Base-by-base conservation (phyloP, 2,329 filamentous ascomycete genomes). In the Fusarium duplospermum region DNA sequence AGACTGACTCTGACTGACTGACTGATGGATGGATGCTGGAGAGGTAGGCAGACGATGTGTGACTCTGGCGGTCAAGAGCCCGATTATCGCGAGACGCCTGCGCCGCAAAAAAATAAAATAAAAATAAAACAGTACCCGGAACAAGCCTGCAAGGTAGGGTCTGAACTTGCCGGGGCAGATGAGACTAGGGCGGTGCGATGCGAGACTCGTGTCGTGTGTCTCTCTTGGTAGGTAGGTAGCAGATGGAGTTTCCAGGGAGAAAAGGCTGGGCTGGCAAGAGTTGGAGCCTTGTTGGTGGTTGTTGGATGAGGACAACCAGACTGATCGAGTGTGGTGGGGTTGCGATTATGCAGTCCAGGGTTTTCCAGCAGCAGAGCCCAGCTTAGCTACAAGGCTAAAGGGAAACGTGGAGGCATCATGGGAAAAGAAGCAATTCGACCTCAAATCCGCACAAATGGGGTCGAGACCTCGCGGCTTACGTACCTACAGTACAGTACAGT, bases 291-390 rank as follows among this genome's bases (percentile, higher is more conserved):
- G 71, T 62, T 60, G 45, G 52, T 74, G 52, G 52, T 33, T 33
- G 50, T 27, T 63, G 62, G 66, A 62, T 54, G 61, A 62, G 36
- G 60, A 62, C 61, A 42, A 63, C 65, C 57, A 63, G 52, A 57
- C 45, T 56, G 64, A 72, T 69, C 50, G 64, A 73, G 72, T 76
- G 76, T 77, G 72, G 76, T 77, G 76, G 76, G 76, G 76, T 73
- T 68, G 50, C 56, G 65, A 69, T 68, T 69, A 77, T 76, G 76
- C 76, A 71, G 72, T 72, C 72, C 54, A 70, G 71, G 69, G 69
- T 66, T 75, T 54, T 54, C 35, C 16, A 76, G 35, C 57, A 71
- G 57, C 67, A 66, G 61, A 66, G 61, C 57, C 42, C 54, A 61
- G 22, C 14, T 47, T 58, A 75, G 69, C 61, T 57, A 54, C 35